A percentile compares a stretch with the other conserved stretches of the same genome.
Conservation (phyloP, 2,329 filamentous ascomycete species). For the Monascus ruber region DNA sequence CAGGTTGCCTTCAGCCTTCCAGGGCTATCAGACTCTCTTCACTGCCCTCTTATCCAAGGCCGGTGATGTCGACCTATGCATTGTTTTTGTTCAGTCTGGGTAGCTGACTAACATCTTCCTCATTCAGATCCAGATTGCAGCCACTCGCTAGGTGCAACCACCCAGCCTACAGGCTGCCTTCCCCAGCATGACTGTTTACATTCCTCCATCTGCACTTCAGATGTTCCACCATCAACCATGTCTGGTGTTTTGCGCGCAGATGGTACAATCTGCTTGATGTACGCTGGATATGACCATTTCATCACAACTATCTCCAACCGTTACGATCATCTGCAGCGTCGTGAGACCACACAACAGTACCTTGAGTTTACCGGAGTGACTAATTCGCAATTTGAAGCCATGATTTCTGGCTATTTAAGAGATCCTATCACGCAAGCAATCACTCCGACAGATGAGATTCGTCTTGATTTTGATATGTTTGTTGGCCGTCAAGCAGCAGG, state of each 20-base stretch:
- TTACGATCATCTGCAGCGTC: background rate
- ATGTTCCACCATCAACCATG: background rate
- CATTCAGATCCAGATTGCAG: background rate
- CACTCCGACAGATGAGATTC: background rate
- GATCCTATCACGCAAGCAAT: background rate
- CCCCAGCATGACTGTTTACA: background rate
- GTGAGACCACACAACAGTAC: background rate
- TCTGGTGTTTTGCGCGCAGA: background rate
- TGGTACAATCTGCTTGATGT: background rate
- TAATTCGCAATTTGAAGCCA: background rate
- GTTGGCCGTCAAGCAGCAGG: slow-evolving; percentile 1
- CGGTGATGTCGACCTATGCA: background rate
- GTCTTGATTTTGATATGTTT: slow-evolving; percentile 1
- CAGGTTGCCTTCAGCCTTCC: background rate
- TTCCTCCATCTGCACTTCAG: background rate
- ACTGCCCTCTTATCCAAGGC: no score
- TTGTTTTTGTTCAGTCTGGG: background rate
- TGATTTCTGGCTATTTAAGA: background rate
- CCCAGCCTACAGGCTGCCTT: background rate
- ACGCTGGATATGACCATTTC: background rate
- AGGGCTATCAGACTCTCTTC: background rate
- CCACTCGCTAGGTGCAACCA: background rate
- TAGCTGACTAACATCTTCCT: background rate
- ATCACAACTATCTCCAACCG: background rate
- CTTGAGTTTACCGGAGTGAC: background rate